phyloP scores from a whole-genome alignment of 1,284 basidiomycete species.

The Rhodofomes roseus region DNA sequence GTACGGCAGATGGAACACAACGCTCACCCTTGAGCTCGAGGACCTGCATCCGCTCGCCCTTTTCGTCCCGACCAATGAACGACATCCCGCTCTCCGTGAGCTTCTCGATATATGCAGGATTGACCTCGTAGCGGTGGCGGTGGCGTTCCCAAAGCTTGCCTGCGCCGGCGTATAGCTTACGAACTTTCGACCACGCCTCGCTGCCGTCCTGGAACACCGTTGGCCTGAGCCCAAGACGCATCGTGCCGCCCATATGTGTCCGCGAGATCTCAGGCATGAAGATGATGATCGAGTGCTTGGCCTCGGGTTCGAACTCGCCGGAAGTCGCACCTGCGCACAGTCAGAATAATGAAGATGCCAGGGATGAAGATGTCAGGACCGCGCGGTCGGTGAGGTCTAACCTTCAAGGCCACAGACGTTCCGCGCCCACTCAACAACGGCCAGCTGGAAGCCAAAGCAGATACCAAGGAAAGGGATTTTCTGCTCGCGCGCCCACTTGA shows the following conservation, averaged over 20 bases:
- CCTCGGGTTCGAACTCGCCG: slow-evolving; percentile 67
- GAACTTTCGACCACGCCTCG: slow-evolving; percentile 62
- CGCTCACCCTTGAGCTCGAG: slow-evolving; percentile 78
- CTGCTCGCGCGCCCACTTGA: slow-evolving; percentile 95
- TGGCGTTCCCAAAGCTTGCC: slow-evolving; percentile 95
- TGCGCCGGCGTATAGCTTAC: slow-evolving; percentile 84
- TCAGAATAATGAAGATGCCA: too few species aligned
- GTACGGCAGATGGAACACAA: slow-evolving; percentile 10
- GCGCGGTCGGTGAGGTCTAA: slow-evolving; percentile 36
- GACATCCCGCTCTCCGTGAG: slow-evolving; percentile 71
- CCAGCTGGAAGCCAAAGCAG: slow-evolving; percentile 97
- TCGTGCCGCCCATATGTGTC: slow-evolving; percentile 98
- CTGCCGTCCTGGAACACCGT: slow-evolving; percentile 78
- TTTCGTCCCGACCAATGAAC: slow-evolving; percentile 95
- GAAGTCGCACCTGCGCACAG: slow-evolving; percentile 79
- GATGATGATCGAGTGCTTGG: slow-evolving; percentile 77
- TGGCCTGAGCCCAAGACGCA: slow-evolving; percentile 93
- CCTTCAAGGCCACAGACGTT: slow-evolving; percentile 77
- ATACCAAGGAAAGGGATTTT: slow-evolving; percentile 95
- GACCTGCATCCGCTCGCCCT: slow-evolving; percentile 97
- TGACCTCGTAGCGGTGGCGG: slow-evolving; percentile 96
- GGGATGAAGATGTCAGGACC: too few species aligned
- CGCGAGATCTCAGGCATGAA: slow-evolving; percentile 99
- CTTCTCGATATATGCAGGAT: slow-evolving; percentile 80
- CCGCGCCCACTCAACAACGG: slow-evolving; percentile 93